Evolutionary conservation across 352 stramenopile species (phyloP).

Genomic region (Phytophthora tentaculata): DNA sequence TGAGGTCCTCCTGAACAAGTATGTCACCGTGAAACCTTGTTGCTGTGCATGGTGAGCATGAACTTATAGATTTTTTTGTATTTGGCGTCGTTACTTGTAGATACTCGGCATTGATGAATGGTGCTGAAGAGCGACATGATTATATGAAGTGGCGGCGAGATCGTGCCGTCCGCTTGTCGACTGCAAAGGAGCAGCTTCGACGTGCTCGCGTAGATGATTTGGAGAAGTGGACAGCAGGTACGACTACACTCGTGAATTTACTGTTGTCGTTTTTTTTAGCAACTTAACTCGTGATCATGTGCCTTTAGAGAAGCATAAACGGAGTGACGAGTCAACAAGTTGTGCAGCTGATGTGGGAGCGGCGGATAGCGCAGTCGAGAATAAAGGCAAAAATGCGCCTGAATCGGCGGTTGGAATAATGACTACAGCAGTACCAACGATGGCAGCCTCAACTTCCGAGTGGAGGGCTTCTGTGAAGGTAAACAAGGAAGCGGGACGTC

Average conservation of each 20-base stretch:
- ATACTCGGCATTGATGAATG: constrained; percentile 43
- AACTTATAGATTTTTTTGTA: not conserved
- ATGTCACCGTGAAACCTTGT: constrained; percentile 2
- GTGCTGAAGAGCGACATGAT: constrained; percentile 45
- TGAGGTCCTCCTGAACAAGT: constrained; percentile 30
- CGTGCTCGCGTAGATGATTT: constrained; percentile 37
- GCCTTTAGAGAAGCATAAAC: constrained; percentile 16
- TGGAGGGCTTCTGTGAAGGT: constrained; percentile 28
- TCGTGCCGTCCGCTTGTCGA: constrained; percentile 51
- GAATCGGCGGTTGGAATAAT: not conserved
- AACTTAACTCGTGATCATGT: constrained; percentile 1
- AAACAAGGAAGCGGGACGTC: constrained; percentile 33
- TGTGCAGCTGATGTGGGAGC: constrained; percentile 1
- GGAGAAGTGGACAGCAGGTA: constrained; percentile 44
- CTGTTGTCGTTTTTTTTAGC: constrained; percentile 3
- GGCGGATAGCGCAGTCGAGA: not conserved
- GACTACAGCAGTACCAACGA: not conserved
- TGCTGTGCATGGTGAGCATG: not conserved
- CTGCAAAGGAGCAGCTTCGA: constrained; percentile 40
- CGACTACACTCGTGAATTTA: not conserved
- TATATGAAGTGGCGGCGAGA: constrained; percentile 68
- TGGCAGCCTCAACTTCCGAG: not conserved
- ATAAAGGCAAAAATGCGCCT: not conserved
- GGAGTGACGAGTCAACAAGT: not conserved
- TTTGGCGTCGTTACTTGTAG: constrained; percentile 28